Evolutionary conservation across 139 green algal genomes (phyloP).

Genomic region (Chlamydomonas sp.): DNA sequence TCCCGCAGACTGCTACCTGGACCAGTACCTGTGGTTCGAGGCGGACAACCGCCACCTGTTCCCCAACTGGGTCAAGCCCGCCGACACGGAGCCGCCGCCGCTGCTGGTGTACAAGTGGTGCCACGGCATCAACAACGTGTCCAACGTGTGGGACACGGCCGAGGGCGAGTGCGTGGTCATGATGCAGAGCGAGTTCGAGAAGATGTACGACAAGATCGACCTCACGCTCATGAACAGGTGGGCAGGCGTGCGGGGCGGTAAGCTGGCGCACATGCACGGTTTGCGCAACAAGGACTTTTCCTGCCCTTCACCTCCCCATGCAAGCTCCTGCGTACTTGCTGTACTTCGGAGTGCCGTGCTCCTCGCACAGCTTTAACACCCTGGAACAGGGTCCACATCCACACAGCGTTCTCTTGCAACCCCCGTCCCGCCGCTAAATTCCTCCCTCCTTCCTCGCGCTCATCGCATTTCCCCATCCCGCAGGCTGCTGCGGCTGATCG

Average conservation of each 20-base stretch:
- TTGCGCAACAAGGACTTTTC: background rate
- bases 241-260: background rate
- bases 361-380: too few species aligned
- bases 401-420: too few species aligned
- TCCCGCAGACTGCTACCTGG: conserved; percentile 90
- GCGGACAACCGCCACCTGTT: conserved; percentile 97
- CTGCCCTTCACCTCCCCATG: background rate
- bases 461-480: background rate
- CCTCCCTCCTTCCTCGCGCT: background rate
- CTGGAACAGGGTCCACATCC: too few species aligned
- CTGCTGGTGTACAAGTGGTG: conserved; percentile 99
- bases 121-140: conserved; percentile 95
- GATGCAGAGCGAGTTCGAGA: conserved; percentile 96
- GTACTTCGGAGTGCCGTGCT: too few species aligned
- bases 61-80: conserved; percentile 99
- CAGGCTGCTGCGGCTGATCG: conserved; percentile 94
- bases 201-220: conserved; percentile 99
- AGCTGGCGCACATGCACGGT: background rate
- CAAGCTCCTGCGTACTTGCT: too few species aligned
- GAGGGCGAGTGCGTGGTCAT: conserved; percentile 98
- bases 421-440: too few species aligned
- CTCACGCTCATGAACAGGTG: conserved; percentile 96
- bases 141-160: conserved; percentile 94
- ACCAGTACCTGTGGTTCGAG: conserved; percentile 95
- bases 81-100: conserved; percentile 95